Conservation (phyloP, 2,329 filamentous ascomycete species). For the Tolypocladium ophioglossoides region DNA sequence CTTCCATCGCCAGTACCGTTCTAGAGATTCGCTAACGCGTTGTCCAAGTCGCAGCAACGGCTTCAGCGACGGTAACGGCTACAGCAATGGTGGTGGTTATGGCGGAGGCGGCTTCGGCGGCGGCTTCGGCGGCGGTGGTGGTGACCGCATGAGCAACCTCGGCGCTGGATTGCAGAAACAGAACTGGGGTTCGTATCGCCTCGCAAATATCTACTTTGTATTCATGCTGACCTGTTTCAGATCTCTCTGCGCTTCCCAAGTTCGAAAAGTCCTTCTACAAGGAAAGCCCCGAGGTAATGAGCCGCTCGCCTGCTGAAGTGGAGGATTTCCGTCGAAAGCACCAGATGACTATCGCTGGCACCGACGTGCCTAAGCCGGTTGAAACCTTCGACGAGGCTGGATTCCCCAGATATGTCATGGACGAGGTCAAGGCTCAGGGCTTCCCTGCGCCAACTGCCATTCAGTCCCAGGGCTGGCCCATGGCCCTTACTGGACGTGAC, state of each 20-base stretch:
- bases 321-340: slow-evolving; percentile 80
- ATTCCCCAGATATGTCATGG: slow-evolving; percentile 95
- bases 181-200: slow-evolving; percentile 63
- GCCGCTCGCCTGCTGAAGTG: slow-evolving; percentile 67
- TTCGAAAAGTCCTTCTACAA: slow-evolving; percentile 99
- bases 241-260: slow-evolving; percentile 71
- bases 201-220: neutral
- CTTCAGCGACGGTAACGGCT: slow-evolving; percentile 22
- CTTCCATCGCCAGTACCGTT: slow-evolving; percentile 3
- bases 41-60: slow-evolving; percentile 31
- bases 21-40: slow-evolving; percentile 21
- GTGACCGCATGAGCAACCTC: slow-evolving; percentile 90
- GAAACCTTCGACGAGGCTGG: slow-evolving; percentile 96
- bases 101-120: slow-evolving; percentile 26
- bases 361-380: slow-evolving; percentile 81
- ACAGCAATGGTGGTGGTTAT: slow-evolving; percentile 21
- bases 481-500: slow-evolving; percentile 95
- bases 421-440: slow-evolving; percentile 95
- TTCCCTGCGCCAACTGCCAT: slow-evolving; percentile 91
- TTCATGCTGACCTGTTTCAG: slow-evolving; percentile 34
- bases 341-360: slow-evolving; percentile 73
- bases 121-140: slow-evolving; percentile 45
- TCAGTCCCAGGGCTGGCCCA: slow-evolving; percentile 97
- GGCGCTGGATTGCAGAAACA: slow-evolving; percentile 82
- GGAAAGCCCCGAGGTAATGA: slow-evolving; percentile 71